phyloP scores from a whole-genome alignment of 2,329 filamentous ascomycete species.

The Aureobasidium zeae region DNA sequence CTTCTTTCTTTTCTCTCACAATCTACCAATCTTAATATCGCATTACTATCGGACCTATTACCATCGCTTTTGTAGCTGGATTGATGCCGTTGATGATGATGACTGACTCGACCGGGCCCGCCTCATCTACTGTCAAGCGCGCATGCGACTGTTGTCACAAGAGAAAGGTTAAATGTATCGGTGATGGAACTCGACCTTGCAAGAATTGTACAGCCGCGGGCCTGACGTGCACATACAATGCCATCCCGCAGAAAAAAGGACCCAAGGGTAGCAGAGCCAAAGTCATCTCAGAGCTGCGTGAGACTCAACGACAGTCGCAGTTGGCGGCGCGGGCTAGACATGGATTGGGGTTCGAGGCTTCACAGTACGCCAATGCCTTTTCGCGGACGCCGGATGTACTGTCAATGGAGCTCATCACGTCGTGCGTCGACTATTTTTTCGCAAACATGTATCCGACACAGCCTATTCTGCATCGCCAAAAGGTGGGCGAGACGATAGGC shows the following conservation, averaged over 20 bases:
- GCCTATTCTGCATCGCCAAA: slow-evolving; percentile 47
- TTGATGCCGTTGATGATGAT: slow-evolving; percentile 18
- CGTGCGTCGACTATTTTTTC: slow-evolving; percentile 53
- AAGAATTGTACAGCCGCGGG: slow-evolving; percentile 52
- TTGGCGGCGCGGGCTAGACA: slow-evolving; percentile 32
- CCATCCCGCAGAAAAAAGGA: slow-evolving; percentile 55
- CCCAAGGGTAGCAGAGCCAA: slow-evolving; percentile 54
- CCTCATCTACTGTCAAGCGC: slow-evolving; percentile 22
- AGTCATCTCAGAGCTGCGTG: slow-evolving; percentile 53
- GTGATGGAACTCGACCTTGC: slow-evolving; percentile 45
- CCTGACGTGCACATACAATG: slow-evolving; percentile 55
- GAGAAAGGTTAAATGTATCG: slow-evolving; percentile 44
- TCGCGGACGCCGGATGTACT: slow-evolving; percentile 42
- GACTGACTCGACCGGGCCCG: slow-evolving; percentile 15
- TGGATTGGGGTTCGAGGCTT: slow-evolving; percentile 32
- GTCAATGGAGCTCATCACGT: slow-evolving; percentile 40
- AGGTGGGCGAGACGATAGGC: slow-evolving; percentile 44
- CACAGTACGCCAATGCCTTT: slow-evolving; percentile 33
- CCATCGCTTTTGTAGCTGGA: slow-evolving; percentile 3
- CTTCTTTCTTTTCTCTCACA: slow-evolving; percentile 3
- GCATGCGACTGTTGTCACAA: slow-evolving; percentile 31
- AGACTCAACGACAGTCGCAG: slow-evolving; percentile 40
- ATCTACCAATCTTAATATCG: neutral
- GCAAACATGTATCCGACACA: slow-evolving; percentile 55
- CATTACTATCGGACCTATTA: slow-evolving; percentile 2